Base-by-base conservation (phyloP, 2,329 filamentous ascomycete species). In the Clarireedia sp. region DNA sequence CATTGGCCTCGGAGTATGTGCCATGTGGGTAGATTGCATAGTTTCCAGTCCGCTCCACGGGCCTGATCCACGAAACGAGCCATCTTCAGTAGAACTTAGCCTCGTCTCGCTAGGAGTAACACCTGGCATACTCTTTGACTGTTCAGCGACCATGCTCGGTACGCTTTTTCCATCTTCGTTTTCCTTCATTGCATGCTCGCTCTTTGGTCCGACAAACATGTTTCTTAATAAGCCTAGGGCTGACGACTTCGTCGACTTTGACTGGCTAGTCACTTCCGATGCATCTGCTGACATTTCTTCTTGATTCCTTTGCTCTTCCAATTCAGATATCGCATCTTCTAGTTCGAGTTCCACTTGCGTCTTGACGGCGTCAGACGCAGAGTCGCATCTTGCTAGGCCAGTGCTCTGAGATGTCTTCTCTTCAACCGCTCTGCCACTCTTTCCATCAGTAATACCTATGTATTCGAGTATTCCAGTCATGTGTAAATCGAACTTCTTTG, bases 381-480 rank as follows among this genome's bases (percentile, higher is more conserved):
- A 19, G 44, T 23, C 21, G 38, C 43, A 19, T 40, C 44, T 41
- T 19, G 5, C 5, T 19, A 17, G 16, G 38, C 19, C 14, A 5
- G 38, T 19, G n/a, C 38, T 41, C 38, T 41, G 16, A n/a, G 19
- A 7, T 6, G 33, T 54, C 26, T 44, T 23, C 19, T 40, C 24
- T n/a, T 48, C n/a, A 23, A 26, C 26, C 26, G 48, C 43, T 8
- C 36, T 50, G 21, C 33, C 46, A 16, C 45, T 33, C 10, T 19
- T 24, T 19, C 29, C 3, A 19, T 54, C 37, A 17, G 24, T 21
- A 7, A 21, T 33, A 16, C 24, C 37, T 19, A 50, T 26, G 16
- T 36, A 24, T 19, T 54, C 37, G 36, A 54, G 49, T 21, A 12
- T 23, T 10, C 52, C 52, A 23, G 21, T 41, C 45, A 50, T 54